phyloP scores from a whole-genome alignment of 495 filamentous ascomycete genomes.

The Tuber umbilicatum region DNA sequence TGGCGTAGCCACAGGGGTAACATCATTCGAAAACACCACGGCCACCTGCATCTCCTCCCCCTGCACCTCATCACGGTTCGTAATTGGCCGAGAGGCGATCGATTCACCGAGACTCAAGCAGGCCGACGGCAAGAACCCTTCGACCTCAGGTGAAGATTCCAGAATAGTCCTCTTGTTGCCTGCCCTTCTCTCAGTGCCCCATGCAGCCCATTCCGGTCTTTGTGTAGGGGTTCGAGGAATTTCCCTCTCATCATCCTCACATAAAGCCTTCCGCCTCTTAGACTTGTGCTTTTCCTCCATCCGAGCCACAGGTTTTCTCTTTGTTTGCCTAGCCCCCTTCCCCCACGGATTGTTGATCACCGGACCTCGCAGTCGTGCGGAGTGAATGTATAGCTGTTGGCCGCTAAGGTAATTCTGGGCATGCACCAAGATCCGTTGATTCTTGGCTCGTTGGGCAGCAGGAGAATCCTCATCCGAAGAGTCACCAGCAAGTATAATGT shows the following conservation, averaged over 20 bases:
- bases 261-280: constrained; percentile 14
- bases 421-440: constrained; percentile 31
- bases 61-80: background rate
- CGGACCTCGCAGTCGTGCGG: constrained; percentile 32
- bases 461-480: constrained; percentile 34
- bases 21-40: background rate
- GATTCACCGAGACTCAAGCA: background rate
- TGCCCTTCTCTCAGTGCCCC: background rate
- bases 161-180: background rate
- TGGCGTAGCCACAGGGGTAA: background rate
- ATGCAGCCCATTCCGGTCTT: background rate
- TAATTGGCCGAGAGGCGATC: background rate
- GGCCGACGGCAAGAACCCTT: background rate
- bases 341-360: constrained; percentile 39
- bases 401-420: constrained; percentile 35
- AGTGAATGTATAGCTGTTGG: constrained; percentile 38
- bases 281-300: constrained; percentile 5
- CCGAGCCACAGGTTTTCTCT: constrained; percentile 19
- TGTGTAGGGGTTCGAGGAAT: constrained; percentile 19
- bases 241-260: constrained; percentile 18
- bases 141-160: background rate
- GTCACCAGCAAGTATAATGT: constrained; percentile 24
- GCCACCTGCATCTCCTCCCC: background rate
- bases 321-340: constrained; percentile 17
- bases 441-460: constrained; percentile 17